These are phyloP conservation scores for Akanthomyces uredinophilus DNA, from an alignment of 2,329 filamentous ascomycete genomes.

Conservation along the genomic window DNA sequence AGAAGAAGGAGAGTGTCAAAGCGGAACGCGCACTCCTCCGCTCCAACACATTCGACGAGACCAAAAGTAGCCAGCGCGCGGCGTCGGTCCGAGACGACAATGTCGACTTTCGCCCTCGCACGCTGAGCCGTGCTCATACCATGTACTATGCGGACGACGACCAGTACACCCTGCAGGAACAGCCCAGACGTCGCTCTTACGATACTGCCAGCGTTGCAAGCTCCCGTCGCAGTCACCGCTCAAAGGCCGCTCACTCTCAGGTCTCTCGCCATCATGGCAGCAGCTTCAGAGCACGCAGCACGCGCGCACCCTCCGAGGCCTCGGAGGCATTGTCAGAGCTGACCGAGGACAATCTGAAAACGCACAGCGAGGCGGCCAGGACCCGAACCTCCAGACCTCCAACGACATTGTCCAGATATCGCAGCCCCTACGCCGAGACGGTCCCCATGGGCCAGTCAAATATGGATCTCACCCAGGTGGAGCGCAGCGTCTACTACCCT, in stretches of 20 bases:
- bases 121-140: neutral
- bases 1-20: constrained; percentile 78
- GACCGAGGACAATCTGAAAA: constrained; percentile 48
- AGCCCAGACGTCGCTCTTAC: constrained; percentile 18
- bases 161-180: constrained; percentile 24
- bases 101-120: constrained; percentile 20
- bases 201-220: constrained; percentile 33
- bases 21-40: constrained; percentile 57
- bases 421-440: constrained; percentile 31
- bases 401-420: constrained; percentile 39
- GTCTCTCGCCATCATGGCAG: constrained; percentile 22
- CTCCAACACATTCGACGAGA: constrained; percentile 51
- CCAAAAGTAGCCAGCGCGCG: constrained; percentile 18
- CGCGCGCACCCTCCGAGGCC: constrained; percentile 17
- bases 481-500: constrained; percentile 21
- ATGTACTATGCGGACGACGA: constrained; percentile 27
- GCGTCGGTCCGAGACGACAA: constrained; percentile 30
- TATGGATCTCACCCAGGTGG: constrained; percentile 23
- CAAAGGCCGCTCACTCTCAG: constrained; percentile 25
- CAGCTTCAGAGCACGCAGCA: constrained; percentile 18
- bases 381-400: constrained; percentile 41
- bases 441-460: constrained; percentile 36
- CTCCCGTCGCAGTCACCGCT: constrained; percentile 33
- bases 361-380: constrained; percentile 48
- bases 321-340: constrained; percentile 40